Conservation (phyloP, 192 early-diverging fungal genomes). For the Backusella tuberculispora region DNA sequence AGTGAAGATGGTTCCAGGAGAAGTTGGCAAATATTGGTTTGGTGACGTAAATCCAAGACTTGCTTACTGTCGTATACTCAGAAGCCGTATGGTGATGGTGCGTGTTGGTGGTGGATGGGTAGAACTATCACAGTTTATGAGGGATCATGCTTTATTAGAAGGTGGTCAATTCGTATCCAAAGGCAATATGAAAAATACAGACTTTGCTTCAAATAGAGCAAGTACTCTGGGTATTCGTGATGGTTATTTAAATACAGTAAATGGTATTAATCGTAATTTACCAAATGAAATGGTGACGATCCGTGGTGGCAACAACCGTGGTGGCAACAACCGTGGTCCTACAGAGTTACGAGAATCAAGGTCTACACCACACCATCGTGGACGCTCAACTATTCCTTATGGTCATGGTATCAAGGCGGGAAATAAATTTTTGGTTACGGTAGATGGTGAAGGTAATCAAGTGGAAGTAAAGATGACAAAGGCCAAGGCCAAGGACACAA, state of each 20-base stretch:
- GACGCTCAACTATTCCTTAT: background rate
- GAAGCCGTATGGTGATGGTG: constrained; percentile 67
- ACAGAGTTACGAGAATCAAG: constrained; percentile 7
- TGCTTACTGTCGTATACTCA: constrained; percentile 62
- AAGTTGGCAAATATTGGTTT: constrained; percentile 66
- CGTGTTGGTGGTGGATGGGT: constrained; percentile 69
- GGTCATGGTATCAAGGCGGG: constrained; percentile 35
- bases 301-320: background rate
- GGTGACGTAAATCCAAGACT: constrained; percentile 63
- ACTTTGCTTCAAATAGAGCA: background rate
- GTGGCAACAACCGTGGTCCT: background rate
- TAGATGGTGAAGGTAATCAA: constrained; percentile 35
- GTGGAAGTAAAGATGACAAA: constrained; percentile 38
- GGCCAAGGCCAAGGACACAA: constrained; percentile 23
- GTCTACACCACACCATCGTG: constrained; percentile 19
- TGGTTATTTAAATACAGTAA: background rate
- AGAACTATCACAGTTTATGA: constrained; percentile 54
- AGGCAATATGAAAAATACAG: background rate
- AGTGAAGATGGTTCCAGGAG: constrained; percentile 51
- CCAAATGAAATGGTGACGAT: constrained; percentile 6
- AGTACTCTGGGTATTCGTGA: background rate
- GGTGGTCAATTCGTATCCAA: constrained; percentile 23
- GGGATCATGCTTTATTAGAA: constrained; percentile 30
- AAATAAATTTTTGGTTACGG: constrained; percentile 37
- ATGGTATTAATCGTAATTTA: background rate